phyloP scores from a whole-genome alignment of 345 rosid genomes.

The Pelargonium nanum region DNA sequence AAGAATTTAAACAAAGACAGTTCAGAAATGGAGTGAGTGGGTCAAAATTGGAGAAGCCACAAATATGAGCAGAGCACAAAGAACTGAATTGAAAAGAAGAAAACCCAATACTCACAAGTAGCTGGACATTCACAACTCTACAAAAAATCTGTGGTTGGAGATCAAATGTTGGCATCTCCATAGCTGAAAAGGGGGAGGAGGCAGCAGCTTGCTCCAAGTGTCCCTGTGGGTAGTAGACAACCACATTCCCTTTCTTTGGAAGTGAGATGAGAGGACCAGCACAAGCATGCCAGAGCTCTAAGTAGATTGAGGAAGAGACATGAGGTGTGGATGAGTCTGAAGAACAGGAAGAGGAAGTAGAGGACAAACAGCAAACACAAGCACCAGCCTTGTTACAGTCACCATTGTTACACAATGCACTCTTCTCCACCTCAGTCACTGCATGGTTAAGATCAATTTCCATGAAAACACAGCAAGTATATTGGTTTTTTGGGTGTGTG shows the following conservation, averaged over 20 bases:
- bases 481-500: neutral
- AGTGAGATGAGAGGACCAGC: constrained; percentile 80
- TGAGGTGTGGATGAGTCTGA: constrained; percentile 39
- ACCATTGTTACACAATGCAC: constrained; percentile 30
- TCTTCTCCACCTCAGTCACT: constrained; percentile 53
- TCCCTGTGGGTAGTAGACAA: constrained; percentile 82
- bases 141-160: constrained; percentile 66
- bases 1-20: neutral
- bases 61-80: neutral
- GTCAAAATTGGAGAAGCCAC: neutral
- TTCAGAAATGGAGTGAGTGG: neutral
- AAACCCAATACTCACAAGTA: constrained; percentile 43
- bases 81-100: neutral
- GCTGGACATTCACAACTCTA: constrained; percentile 51
- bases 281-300: constrained; percentile 90
- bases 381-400: constrained; percentile 28
- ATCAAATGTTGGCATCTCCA: constrained; percentile 43
- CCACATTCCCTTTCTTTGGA: constrained; percentile 69
- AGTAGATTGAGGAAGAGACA: constrained; percentile 49
- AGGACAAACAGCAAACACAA: constrained; percentile 35
- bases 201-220: constrained; percentile 63
- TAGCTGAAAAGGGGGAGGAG: constrained; percentile 30
- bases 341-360: constrained; percentile 46
- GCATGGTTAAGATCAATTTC: constrained; percentile 90
- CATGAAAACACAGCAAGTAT: constrained; percentile 33